A percentile compares a stretch with the other conserved stretches of the same genome.
Evolutionary conservation across 805 yeast species (phyloP).

Genomic region (Hanseniaspora thailandica): DNA sequence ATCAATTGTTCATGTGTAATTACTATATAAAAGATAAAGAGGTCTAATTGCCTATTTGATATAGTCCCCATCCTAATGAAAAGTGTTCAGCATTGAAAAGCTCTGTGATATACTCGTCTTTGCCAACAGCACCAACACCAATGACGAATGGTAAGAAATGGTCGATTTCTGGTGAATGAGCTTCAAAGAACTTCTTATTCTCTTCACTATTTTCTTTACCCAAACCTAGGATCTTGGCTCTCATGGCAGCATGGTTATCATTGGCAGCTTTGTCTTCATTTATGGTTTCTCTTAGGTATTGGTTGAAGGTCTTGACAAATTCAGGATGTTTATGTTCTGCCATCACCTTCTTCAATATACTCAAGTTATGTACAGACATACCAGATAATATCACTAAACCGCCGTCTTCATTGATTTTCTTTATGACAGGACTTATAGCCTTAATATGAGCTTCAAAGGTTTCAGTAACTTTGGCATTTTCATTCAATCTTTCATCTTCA

Average conservation of each 20-base stretch:
- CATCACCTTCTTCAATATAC: constrained; percentile 32
- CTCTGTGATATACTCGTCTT: constrained; percentile 31
- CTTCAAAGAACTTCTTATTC: constrained; percentile 32
- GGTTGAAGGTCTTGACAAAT: constrained; percentile 32
- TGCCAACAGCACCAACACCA: constrained; percentile 39
- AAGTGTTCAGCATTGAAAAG: constrained; percentile 35
- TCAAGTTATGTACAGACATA: constrained; percentile 65
- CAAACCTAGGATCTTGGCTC: constrained; percentile 31
- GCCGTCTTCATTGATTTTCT: constrained; percentile 41
- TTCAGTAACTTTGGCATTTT: not conserved
- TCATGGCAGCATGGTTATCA: constrained; percentile 22
- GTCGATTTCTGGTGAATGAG: constrained; percentile 62
- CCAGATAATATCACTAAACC: constrained; percentile 56
- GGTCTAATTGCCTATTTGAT: constrained; percentile 19
- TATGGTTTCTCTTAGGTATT: constrained; percentile 33
- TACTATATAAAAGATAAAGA: not conserved
- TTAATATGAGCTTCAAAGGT: constrained; percentile 17
- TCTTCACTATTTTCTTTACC: constrained; percentile 22
- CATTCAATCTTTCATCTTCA: not conserved
- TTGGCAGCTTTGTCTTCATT: constrained; percentile 15
- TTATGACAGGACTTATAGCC: constrained; percentile 44
- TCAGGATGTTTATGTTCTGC: not conserved
- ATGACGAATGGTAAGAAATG: constrained; percentile 60
- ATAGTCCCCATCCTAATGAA: constrained; percentile 59
- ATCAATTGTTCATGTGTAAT: too few relatives aligned